Evolutionary conservation across 129 eudicot species (phyloP).

Genomic region (Apium graveolens): DNA sequence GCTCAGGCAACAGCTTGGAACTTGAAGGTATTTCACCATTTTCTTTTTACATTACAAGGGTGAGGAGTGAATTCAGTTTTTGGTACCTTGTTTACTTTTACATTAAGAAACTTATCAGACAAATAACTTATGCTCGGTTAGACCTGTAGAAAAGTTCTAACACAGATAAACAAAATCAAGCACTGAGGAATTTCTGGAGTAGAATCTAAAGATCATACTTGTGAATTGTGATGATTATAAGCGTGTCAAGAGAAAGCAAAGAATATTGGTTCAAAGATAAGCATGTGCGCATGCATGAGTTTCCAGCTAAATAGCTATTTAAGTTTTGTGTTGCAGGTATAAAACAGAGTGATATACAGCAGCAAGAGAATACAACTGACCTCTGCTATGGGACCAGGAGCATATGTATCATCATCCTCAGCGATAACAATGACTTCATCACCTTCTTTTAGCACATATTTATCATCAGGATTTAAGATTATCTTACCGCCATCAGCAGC

Average conservation of each 20-base stretch:
- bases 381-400: conserved; percentile 81
- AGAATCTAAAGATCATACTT: neutral
- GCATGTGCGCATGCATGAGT: neutral
- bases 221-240: neutral
- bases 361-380: conserved; percentile 31
- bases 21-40: neutral
- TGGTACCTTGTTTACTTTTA: neutral
- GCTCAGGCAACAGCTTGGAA: neutral
- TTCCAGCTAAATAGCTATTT: neutral
- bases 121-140: neutral
- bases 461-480: conserved; percentile 76
- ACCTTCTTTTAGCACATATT: conserved; percentile 67
- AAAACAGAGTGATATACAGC: neutral
- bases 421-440: conserved; percentile 97
- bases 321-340: neutral
- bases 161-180: neutral
- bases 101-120: neutral
- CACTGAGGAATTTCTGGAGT: neutral
- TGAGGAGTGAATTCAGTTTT: neutral
- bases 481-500: conserved; percentile 85
- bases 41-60: neutral
- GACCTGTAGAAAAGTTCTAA: neutral
- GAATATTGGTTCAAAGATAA: neutral
- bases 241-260: neutral
- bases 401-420: conserved; percentile 98